Percentiles rank a stretch among this genome's conserved stretches.
These are phyloP conservation scores for Hyaloscypha variabilis DNA, from an alignment of 495 filamentous ascomycete species.

Conservation along the genomic window DNA sequence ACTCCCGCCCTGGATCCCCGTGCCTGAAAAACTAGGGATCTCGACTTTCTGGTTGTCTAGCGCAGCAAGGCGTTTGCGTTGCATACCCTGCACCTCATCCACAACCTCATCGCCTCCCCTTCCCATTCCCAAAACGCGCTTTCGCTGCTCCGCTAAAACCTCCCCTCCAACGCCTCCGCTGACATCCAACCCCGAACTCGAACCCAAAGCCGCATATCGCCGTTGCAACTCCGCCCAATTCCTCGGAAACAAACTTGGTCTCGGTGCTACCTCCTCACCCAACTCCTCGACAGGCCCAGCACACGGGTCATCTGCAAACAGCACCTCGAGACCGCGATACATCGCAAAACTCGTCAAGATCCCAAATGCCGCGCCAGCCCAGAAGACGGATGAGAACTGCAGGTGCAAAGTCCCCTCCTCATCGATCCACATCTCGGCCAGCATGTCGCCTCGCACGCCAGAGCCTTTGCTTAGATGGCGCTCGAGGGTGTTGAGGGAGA, in stretches of 20 bases:
- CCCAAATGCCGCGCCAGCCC: slow-evolving; percentile 11
- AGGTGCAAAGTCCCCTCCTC: slow-evolving; percentile 20
- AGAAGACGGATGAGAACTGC: slow-evolving; percentile 24
- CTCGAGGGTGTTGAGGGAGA: slow-evolving; percentile 14
- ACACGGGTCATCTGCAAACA: slow-evolving; percentile 25
- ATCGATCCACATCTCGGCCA: slow-evolving; percentile 27
- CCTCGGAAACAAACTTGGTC: not conserved
- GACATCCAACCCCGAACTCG: too few relatives aligned
- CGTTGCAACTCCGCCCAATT: not conserved
- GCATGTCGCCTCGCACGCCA: not conserved
- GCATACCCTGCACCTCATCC: not conserved
- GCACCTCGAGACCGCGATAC: slow-evolving; percentile 2
- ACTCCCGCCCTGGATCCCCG: not conserved
- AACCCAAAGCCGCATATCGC: too few relatives aligned
- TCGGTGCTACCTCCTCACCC: not conserved
- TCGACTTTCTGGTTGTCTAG: slow-evolving; percentile 18
- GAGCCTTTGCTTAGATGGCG: not conserved
- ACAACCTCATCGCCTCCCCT: not conserved
- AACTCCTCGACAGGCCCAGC: slow-evolving; percentile 24
- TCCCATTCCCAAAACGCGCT: not conserved
- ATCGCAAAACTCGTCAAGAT: not conserved
- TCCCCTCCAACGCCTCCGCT: too few relatives aligned
- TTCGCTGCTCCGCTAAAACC: not conserved
- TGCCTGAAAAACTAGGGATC: slow-evolving; percentile 22
- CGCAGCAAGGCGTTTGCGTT: slow-evolving; percentile 14